Percentiles rank a stretch among this genome's conserved stretches.
Conservation (phyloP, 371 early-diverging fungal species). For the Mortierella sp. region DNA sequence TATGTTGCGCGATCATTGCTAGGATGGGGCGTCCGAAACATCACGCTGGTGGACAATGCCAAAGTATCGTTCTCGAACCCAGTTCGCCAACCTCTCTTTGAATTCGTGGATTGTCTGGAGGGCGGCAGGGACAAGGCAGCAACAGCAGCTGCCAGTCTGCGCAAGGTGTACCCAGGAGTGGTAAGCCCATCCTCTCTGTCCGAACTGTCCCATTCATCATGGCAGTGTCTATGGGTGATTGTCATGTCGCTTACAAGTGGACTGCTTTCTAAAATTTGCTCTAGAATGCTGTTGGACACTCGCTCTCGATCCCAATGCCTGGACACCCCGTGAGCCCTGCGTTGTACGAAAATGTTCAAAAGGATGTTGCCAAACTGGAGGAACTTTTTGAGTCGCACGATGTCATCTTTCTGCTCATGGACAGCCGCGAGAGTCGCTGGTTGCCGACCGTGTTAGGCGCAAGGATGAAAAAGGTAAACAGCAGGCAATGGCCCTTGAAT, state of each 20-base stretch:
- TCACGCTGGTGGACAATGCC: constrained; percentile 95
- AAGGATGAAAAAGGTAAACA: constrained; percentile 61
- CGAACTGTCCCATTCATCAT: too few relatives aligned
- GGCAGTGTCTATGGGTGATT: too few relatives aligned
- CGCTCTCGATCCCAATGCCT: constrained; percentile 93
- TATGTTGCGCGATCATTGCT: constrained; percentile 86
- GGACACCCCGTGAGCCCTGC: constrained; percentile 77
- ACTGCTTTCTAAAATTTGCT: too few relatives aligned
- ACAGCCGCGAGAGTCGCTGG: constrained; percentile 96
- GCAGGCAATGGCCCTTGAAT: neutral
- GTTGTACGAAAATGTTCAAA: constrained; percentile 51
- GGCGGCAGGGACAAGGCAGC: constrained; percentile 89
- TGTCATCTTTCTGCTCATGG: constrained; percentile 89
- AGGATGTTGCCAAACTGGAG: constrained; percentile 67
- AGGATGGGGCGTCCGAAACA: constrained; percentile 94
- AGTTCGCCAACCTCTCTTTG: constrained; percentile 92
- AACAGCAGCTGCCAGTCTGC: constrained; percentile 83
- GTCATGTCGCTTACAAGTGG: too few relatives aligned
- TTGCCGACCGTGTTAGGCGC: constrained; percentile 90
- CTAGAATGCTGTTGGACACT: constrained; percentile 74
- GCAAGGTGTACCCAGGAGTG: constrained; percentile 81
- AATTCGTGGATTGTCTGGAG: constrained; percentile 85
- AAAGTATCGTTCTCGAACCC: constrained; percentile 95
- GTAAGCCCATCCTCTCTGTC: too few relatives aligned
- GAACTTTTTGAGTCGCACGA: constrained; percentile 81